Evolutionary conservation across 2,329 filamentous ascomycete genomes (phyloP), one percentile per base, ranked within the genome.

Genomic region (Neonectria ditissima): DNA sequence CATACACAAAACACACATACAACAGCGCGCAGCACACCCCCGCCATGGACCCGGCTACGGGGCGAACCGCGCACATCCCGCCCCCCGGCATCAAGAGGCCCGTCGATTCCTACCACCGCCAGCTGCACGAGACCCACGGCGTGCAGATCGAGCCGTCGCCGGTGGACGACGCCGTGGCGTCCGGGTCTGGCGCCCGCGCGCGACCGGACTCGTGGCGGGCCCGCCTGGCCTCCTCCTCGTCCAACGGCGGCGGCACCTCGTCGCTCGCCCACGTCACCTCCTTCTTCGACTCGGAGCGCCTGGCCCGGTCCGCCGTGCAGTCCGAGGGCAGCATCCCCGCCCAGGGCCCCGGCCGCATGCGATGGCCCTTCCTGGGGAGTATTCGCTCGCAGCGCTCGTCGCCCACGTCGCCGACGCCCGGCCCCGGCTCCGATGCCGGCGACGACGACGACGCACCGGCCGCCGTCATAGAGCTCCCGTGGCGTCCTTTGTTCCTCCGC

Each of bases 401-500:
- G 1, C 60, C 67, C 16, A 41, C 63, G 32, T 63, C 70, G 9
- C 64, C 69, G 1, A 41, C 24, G 48, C 62, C 56, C n/a, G 37
- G 24, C 9, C 55, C 39, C 13, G 55, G 32, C 16, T 62, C 65
- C 28, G 62, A 71, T 28, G 65, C 57, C 48, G 63, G 67, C 8
- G 67, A 73, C 4, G 56, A n/a, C n/a, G n/a, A n/a, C n/a, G n/a
- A n/a, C n/a, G n/a, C n/a, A n/a, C n/a, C n/a, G n/a, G n/a, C 75
- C n/a, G 58, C 73, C 41, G 72, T 77, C 9, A 69, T 74, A 8
- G 47, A 70, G 9, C 62, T 80, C 0, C 74, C 75, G 10, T 81
- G 78, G 74, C 74, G 78, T 11, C 79, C 78, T 1, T 67, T 74
- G 14, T 80, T 78, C 59, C 76, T 81, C 3, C 73, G 74, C 30